These are phyloP conservation scores for Claviceps maximensis DNA, from an alignment of 2,329 filamentous ascomycete genomes.

Conservation along the genomic window DNA sequence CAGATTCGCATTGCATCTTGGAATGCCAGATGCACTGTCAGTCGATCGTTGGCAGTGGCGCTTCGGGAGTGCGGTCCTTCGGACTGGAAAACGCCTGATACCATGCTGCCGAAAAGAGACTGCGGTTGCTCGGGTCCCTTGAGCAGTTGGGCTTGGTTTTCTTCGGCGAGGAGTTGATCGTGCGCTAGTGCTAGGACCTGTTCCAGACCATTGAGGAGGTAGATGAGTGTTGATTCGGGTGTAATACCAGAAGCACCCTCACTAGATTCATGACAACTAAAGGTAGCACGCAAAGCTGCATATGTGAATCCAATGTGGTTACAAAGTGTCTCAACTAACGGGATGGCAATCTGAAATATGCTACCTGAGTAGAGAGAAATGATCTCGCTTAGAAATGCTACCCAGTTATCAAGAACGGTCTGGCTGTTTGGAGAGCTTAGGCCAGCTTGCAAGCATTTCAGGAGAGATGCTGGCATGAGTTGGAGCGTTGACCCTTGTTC, in stretches of 20 bases:
- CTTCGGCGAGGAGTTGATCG: constrained; percentile 65
- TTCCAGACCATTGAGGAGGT: constrained; percentile 86
- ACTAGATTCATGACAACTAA: constrained; percentile 23
- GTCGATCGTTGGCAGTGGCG: constrained; percentile 77
- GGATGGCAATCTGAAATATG: constrained; percentile 83
- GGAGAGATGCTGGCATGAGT: constrained; percentile 54
- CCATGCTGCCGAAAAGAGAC: constrained; percentile 88
- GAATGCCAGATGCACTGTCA: constrained; percentile 91
- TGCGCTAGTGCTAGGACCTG: constrained; percentile 80
- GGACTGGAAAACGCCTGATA: constrained; percentile 76
- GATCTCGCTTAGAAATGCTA: constrained; percentile 69
- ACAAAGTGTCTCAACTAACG: constrained; percentile 81
- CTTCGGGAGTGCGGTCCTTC: constrained; percentile 67
- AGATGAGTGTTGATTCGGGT: constrained; percentile 63
- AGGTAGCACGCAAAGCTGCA: constrained; percentile 52
- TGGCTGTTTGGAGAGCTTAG: constrained; percentile 64
- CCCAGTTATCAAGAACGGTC: constrained; percentile 79
- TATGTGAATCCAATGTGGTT: constrained; percentile 64
- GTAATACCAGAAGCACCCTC: constrained; percentile 8
- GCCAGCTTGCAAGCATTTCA: constrained; percentile 73
- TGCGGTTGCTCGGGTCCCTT: constrained; percentile 77
- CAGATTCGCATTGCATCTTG: constrained; percentile 90
- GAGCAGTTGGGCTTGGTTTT: constrained; percentile 50
- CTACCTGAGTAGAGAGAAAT: constrained; percentile 71
- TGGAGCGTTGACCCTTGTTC: constrained; percentile 13